phyloP scores from a whole-genome alignment of 2,329 filamentous ascomycete species.

The Aspergillus brunneoviolaceus region DNA sequence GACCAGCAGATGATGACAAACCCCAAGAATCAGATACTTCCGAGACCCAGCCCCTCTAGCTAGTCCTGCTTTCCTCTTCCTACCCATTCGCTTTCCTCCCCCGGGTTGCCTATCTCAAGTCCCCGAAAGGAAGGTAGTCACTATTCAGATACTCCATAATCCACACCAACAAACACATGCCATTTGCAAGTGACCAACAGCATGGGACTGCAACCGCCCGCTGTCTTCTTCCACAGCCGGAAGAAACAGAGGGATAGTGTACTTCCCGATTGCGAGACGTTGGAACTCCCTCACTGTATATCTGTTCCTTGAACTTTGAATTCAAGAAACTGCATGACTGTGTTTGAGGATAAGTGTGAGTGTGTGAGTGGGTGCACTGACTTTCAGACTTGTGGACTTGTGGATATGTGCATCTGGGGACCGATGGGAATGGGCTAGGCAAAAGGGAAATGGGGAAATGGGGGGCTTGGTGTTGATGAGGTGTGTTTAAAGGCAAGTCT shows the following conservation, averaged over 20 bases:
- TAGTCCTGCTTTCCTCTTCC: neutral
- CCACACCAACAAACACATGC: slow-evolving; percentile 2
- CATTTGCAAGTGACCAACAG: neutral
- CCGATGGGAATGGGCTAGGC: neutral
- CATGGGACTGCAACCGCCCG: slow-evolving; percentile 17
- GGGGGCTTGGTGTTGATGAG: slow-evolving; percentile 16
- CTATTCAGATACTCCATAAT: neutral
- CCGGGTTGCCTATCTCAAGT: neutral
- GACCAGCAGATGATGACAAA: slow-evolving; percentile 42
- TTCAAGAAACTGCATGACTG: neutral
- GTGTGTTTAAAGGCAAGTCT: slow-evolving; percentile 37
- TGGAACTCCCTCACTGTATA: neutral
- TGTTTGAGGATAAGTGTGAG: neutral
- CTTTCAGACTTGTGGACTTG: neutral
- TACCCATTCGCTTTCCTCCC: slow-evolving; percentile 1
- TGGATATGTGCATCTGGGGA: neutral
- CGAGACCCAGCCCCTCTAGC: slow-evolving; percentile 27
- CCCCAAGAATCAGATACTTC: slow-evolving; percentile 44
- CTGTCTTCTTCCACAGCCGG: neutral
- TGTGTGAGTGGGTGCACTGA: neutral
- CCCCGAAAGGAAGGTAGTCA: neutral
- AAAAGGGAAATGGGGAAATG: neutral
- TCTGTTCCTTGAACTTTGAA: neutral
- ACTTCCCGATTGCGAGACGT: slow-evolving; percentile 6
- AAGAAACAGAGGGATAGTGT: slow-evolving; percentile 13